These are phyloP conservation scores for Talaromyces islandicus DNA, from an alignment of 2,329 filamentous ascomycete species.

Conservation along the genomic window DNA sequence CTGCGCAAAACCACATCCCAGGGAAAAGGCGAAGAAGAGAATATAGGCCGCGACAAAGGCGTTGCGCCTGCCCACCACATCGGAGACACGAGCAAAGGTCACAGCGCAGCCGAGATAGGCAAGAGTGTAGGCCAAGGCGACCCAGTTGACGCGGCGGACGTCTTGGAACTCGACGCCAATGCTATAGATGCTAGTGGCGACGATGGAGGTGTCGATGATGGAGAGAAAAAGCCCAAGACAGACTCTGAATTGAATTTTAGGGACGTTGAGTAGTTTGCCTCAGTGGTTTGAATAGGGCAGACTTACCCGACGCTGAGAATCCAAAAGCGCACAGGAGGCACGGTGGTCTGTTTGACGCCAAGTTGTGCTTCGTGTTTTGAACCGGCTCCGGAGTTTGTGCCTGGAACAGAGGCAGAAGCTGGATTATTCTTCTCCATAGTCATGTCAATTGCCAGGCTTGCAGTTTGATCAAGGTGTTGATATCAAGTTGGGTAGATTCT, in stretches of 20 bases:
- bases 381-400: too few relatives aligned
- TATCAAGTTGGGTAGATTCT: not conserved
- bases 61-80: slow-evolving; percentile 9
- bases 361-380: not conserved
- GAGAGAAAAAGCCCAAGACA: slow-evolving; percentile 3
- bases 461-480: not conserved
- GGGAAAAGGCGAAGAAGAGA: not conserved
- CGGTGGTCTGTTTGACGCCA: not conserved
- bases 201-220: slow-evolving; percentile 5
- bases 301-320: not conserved
- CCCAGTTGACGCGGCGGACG: slow-evolving; percentile 3
- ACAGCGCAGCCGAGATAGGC: slow-evolving; percentile 2
- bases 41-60: slow-evolving; percentile 5
- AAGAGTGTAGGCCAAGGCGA: slow-evolving; percentile 2
- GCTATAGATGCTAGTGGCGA: slow-evolving; percentile 4
- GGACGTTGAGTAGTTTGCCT: not conserved
- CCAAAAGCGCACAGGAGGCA: not conserved
- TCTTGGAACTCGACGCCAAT: slow-evolving; percentile 5
- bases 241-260: not conserved
- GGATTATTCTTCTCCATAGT: not conserved
- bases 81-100: slow-evolving; percentile 1
- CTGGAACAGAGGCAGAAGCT: too few relatives aligned
- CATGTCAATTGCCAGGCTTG: not conserved
- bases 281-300: not conserved
- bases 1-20: not conserved